Evolutionary conservation across 2,329 filamentous ascomycete genomes (phyloP).

Genomic region (Monilinia fructicola): DNA sequence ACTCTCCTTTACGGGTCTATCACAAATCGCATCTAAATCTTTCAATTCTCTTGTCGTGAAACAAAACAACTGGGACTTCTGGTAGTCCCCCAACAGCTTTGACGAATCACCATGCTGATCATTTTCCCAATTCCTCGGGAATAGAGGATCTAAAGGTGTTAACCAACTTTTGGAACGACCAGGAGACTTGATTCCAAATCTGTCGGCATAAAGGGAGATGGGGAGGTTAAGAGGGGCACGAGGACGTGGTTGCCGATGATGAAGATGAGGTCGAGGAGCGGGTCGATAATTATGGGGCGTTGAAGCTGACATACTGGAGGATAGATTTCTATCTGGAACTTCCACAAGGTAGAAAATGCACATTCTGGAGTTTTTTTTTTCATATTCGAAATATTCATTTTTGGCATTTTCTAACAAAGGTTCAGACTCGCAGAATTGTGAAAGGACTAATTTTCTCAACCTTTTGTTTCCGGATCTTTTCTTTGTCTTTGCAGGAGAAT

Average conservation of each 20-base stretch:
- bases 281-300: not conserved
- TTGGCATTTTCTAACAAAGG: not conserved
- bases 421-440: not conserved
- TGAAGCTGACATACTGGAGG: not conserved
- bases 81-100: not conserved
- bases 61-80: not conserved
- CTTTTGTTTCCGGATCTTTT: not conserved
- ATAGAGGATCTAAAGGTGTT: conserved; percentile 2
- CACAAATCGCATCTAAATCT: conserved; percentile 10
- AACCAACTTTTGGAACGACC: not conserved
- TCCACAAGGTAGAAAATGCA: not conserved
- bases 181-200: not conserved
- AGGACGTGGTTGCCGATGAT: not conserved
- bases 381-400: not conserved
- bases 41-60: conserved; percentile 14
- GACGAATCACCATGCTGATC: not conserved
- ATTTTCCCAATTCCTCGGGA: not conserved
- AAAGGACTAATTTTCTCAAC: not conserved
- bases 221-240: not conserved
- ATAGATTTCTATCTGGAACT: not conserved
- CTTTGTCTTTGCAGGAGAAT: not conserved
- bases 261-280: not conserved
- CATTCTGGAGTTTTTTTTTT: not conserved
- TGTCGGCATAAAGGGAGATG: not conserved
- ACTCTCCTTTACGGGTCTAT: not conserved